Percentiles rank a stretch among this genome's conserved stretches.
These are phyloP conservation scores for Ceratocystis eucalypticola DNA, from an alignment of 2,329 filamentous ascomycete genomes.

Conservation along the genomic window DNA sequence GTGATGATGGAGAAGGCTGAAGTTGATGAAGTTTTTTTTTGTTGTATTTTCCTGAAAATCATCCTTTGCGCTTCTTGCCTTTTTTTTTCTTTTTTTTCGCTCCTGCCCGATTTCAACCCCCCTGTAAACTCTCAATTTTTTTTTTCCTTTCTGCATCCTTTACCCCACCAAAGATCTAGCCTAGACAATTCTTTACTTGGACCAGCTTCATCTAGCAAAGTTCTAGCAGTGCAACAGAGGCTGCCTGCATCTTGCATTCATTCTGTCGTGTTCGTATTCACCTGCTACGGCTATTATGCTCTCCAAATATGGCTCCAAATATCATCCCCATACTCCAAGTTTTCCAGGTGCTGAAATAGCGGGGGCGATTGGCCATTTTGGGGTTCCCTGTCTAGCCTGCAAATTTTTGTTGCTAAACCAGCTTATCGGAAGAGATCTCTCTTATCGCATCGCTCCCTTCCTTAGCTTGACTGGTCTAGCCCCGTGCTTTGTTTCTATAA, in stretches of 20 bases:
- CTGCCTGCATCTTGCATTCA: too few relatives aligned
- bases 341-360: neutral
- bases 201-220: too few relatives aligned
- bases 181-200: neutral
- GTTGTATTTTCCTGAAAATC: neutral
- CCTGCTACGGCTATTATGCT: neutral
- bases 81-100: neutral
- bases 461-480: neutral
- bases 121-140: neutral
- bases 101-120: neutral
- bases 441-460: neutral
- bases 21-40: neutral
- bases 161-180: neutral
- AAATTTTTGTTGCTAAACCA: neutral
- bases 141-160: neutral
- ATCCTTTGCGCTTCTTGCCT: neutral
- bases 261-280: too few relatives aligned
- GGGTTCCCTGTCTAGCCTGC: neutral
- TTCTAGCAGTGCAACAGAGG: too few relatives aligned
- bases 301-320: too few relatives aligned
- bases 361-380: neutral
- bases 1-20: neutral
- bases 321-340: neutral
- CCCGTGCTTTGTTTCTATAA: neutral
- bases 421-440: constrained; percentile 5